phyloP scores from a whole-genome alignment of 331 rosid species.

The Acacia concinna region DNA sequence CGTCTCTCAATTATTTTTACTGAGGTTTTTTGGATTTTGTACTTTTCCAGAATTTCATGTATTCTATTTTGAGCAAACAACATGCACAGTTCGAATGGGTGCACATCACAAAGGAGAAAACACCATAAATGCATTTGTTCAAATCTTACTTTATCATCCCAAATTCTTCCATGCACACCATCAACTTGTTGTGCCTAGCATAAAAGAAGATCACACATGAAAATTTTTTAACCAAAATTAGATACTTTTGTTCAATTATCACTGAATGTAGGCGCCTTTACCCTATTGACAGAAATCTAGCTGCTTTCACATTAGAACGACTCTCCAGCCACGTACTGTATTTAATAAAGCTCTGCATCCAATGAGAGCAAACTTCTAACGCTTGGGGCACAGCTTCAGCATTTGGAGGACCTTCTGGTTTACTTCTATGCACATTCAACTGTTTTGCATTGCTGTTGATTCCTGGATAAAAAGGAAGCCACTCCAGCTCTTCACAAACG shows the following conservation, averaged over 20 bases:
- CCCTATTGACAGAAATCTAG: constrained; percentile 89
- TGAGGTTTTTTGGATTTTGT: not conserved
- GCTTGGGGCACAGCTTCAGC: constrained; percentile 73
- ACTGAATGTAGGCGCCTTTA: constrained; percentile 41
- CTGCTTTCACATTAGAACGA: constrained; percentile 93
- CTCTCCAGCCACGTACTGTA: constrained; percentile 87
- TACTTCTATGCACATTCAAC: constrained; percentile 58
- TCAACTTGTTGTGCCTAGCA: constrained; percentile 73
- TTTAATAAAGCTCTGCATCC: constrained; percentile 93
- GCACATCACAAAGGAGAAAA: not conserved
- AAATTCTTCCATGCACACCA: constrained; percentile 74
- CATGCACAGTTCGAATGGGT: not conserved
- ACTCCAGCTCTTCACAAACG: constrained; percentile 98
- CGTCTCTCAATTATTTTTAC: constrained; percentile 4
- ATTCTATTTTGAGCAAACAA: constrained; percentile 11
- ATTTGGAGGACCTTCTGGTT: constrained; percentile 80
- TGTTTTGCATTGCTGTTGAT: constrained; percentile 52
- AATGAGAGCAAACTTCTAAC: constrained; percentile 81
- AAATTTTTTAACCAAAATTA: constrained; percentile 26
- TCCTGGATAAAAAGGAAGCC: constrained; percentile 95
- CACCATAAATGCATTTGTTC: constrained; percentile 22
- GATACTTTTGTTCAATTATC: constrained; percentile 29
- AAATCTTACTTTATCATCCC: constrained; percentile 70
- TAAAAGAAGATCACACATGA: constrained; percentile 26
- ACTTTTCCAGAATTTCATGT: constrained; percentile 13